Percentiles rank a stretch among this genome's conserved stretches.
These are phyloP conservation scores for Chaetomium tenue DNA, from an alignment of 495 filamentous ascomycete genomes.

Conservation along the genomic window DNA sequence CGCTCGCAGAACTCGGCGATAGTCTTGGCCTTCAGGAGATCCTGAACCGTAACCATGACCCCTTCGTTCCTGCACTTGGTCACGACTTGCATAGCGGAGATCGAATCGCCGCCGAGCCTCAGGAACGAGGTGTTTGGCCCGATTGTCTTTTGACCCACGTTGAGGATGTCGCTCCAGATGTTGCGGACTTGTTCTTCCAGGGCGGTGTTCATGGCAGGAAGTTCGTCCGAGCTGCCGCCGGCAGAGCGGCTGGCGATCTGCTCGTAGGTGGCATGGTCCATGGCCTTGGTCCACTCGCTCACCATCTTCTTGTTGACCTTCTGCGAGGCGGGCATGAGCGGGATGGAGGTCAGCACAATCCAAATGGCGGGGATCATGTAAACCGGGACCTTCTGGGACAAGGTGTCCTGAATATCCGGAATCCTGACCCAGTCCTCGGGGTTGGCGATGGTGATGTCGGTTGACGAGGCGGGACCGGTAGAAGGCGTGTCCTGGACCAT, in stretches of 20 bases:
- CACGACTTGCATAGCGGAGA: conserved; percentile 37
- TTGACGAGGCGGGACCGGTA: neutral
- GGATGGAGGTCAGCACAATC: conserved; percentile 52
- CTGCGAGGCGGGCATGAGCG: conserved; percentile 45
- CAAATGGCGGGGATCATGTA: conserved; percentile 60
- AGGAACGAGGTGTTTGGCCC: conserved; percentile 22
- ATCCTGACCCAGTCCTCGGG: neutral
- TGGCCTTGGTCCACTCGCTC: conserved; percentile 18
- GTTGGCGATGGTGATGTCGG: conserved; percentile 3
- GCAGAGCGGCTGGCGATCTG: conserved; percentile 12
- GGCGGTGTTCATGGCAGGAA: neutral
- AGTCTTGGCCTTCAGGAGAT: conserved; percentile 26
- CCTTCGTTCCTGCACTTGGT: conserved; percentile 17
- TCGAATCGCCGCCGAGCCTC: conserved; percentile 35
- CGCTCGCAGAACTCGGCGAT: conserved; percentile 18
- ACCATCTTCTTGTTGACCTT: conserved; percentile 55
- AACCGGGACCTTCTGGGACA: conserved; percentile 28
- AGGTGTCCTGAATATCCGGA: neutral
- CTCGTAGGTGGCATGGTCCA: conserved; percentile 20
- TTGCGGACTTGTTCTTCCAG: neutral
- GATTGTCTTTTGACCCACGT: conserved; percentile 42
- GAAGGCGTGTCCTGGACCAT: conserved; percentile 12
- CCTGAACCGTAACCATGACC: conserved; percentile 22
- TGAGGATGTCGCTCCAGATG: conserved; percentile 56
- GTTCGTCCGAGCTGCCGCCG: neutral